phyloP scores from a whole-genome alignment of 371 early-diverging fungal species.

The Blakeslea trispora region DNA sequence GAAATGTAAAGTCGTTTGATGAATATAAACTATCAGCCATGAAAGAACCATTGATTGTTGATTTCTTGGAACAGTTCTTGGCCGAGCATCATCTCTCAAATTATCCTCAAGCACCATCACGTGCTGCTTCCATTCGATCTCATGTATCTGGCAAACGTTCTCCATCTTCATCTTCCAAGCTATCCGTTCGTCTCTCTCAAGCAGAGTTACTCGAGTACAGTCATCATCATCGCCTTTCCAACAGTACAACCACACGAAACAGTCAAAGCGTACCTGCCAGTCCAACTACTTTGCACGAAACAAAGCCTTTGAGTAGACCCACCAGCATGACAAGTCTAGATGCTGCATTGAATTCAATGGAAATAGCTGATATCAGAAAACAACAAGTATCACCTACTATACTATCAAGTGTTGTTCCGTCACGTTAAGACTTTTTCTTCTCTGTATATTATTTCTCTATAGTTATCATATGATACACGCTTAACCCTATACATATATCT shows the following conservation, averaged over 20 bases:
- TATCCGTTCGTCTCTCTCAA: conserved; percentile 40
- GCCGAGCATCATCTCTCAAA: conserved; percentile 44
- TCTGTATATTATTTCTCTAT: not conserved
- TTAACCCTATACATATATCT: not conserved
- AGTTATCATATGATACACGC: not conserved
- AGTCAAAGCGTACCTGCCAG: conserved; percentile 21
- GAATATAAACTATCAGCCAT: conserved; percentile 81
- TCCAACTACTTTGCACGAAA: not conserved
- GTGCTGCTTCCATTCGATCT: conserved; percentile 52
- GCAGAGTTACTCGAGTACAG: conserved; percentile 42
- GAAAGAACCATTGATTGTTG: conserved; percentile 80
- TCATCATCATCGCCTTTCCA: conserved; percentile 15
- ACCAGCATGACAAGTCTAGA: conserved; percentile 30
- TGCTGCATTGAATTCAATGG: conserved; percentile 21
- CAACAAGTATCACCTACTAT: not conserved
- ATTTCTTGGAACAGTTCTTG: conserved; percentile 75
- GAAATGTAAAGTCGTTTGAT: conserved; percentile 73
- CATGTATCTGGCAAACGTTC: conserved; percentile 25
- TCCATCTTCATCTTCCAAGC: conserved; percentile 25
- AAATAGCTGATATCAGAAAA: not conserved
- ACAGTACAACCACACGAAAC: conserved; percentile 17
- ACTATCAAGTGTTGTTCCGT: conserved; percentile 2
- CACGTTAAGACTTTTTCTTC: not conserved
- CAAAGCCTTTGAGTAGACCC: conserved; percentile 13
- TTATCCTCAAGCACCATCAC: conserved; percentile 27